phyloP scores from a whole-genome alignment of 352 stramenopile species.

The Phytophthora vignae region DNA sequence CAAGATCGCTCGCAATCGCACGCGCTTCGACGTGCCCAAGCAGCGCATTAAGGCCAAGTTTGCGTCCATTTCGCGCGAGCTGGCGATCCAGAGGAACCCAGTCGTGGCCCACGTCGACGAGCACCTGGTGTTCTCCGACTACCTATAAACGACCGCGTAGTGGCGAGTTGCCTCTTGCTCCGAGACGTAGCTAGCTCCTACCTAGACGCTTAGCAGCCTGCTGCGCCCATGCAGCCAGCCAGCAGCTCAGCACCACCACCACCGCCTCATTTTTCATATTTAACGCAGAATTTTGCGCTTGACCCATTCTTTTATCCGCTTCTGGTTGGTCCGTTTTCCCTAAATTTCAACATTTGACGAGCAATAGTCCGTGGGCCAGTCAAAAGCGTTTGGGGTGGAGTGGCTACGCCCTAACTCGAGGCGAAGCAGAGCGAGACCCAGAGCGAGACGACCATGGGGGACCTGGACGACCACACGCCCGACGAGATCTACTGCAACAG shows the following conservation, averaged over 20 bases:
- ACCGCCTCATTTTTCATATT: slow-evolving; percentile 25
- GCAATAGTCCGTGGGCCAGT: slow-evolving; percentile 32
- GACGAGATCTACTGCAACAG: slow-evolving; percentile 79
- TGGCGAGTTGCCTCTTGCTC: slow-evolving; percentile 4
- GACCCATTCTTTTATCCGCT: not conserved
- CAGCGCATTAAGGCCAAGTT: slow-evolving; percentile 77
- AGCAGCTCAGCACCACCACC: slow-evolving; percentile 9
- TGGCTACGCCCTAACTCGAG: not conserved
- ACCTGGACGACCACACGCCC: slow-evolving; percentile 79
- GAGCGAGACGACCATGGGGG: slow-evolving; percentile 47
- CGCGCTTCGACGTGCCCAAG: slow-evolving; percentile 72
- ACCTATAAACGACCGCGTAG: slow-evolving; percentile 43
- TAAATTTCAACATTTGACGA: slow-evolving; percentile 1
- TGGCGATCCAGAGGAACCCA: slow-evolving; percentile 54
- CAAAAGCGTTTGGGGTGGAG: slow-evolving; percentile 26
- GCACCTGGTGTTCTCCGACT: slow-evolving; percentile 81
- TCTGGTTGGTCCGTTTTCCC: slow-evolving; percentile 5
- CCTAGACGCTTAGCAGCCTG: slow-evolving; percentile 22
- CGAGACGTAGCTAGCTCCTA: slow-evolving; percentile 23
- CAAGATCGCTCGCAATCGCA: slow-evolving; percentile 51
- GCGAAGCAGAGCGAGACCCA: slow-evolving; percentile 1
- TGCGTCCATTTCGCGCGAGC: slow-evolving; percentile 64
- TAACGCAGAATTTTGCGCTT: slow-evolving; percentile 34
- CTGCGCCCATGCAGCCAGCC: not conserved
- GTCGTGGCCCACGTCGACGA: slow-evolving; percentile 61